phyloP scores from a whole-genome alignment of 805 yeast genomes.

The Jamesozyma piceae region DNA sequence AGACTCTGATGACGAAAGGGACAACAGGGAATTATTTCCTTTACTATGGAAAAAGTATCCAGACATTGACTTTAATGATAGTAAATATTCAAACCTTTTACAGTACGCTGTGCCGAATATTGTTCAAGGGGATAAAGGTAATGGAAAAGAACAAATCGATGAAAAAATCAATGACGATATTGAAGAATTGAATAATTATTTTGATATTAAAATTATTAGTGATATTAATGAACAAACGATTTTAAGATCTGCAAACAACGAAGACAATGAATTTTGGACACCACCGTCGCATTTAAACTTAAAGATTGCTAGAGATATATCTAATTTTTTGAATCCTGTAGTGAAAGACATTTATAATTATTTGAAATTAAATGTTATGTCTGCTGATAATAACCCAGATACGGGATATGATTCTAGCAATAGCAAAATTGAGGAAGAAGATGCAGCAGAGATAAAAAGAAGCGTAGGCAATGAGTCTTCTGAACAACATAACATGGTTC shows the following conservation, averaged over 20 bases:
- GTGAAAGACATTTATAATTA: constrained; percentile 22
- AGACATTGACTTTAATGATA: constrained; percentile 13
- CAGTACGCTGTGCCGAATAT: constrained; percentile 10
- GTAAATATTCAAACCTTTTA: constrained; percentile 13
- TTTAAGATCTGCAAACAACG: neutral
- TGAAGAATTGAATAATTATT: neutral
- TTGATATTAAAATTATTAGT: constrained; percentile 16
- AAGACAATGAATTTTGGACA: constrained; percentile 14
- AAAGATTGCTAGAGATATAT: constrained; percentile 11
- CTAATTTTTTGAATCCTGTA: constrained; percentile 10
- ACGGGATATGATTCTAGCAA: neutral
- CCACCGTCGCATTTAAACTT: constrained; percentile 17
- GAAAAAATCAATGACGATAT: neutral
- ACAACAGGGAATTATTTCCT: constrained; percentile 30
- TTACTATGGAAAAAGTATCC: constrained; percentile 19
- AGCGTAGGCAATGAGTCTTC: neutral
- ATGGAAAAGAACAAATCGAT: neutral
- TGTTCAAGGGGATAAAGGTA: constrained; percentile 1
- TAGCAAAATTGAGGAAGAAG: neutral
- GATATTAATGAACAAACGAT: constrained; percentile 2
- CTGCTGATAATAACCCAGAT: neutral
- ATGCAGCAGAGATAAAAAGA: neutral
- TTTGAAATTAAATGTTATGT: neutral
- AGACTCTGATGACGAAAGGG: constrained; percentile 5
- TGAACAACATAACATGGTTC: neutral